phyloP scores from a whole-genome alignment of 2,329 filamentous ascomycete species.

The Hypoxylon sp. region DNA sequence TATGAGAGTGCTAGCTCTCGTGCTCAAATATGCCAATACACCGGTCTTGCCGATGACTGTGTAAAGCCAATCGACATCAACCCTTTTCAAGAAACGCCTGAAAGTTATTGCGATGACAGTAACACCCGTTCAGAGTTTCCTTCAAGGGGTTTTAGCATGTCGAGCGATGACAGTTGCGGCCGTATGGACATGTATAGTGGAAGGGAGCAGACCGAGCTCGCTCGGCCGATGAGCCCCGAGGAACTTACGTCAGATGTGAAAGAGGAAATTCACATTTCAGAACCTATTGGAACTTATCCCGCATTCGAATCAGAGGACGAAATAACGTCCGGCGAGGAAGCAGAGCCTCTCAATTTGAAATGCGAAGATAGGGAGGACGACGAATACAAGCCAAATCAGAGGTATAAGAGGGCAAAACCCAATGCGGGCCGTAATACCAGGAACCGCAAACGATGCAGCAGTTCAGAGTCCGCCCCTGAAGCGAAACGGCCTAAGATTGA shows the following conservation, averaged over 20 bases:
- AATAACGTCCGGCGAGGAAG: constrained; percentile 42
- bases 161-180: constrained; percentile 52
- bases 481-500: constrained; percentile 50
- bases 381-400: constrained; percentile 47
- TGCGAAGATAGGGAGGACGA: constrained; percentile 48
- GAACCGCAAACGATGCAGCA: constrained; percentile 48
- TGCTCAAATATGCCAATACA: constrained; percentile 52
- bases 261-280: constrained; percentile 49
- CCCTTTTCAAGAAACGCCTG: constrained; percentile 52
- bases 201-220: constrained; percentile 37
- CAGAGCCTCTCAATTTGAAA: constrained; percentile 37
- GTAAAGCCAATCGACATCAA: constrained; percentile 57
- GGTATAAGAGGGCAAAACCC: constrained; percentile 39
- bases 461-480: constrained; percentile 33
- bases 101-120: constrained; percentile 51
- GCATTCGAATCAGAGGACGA: constrained; percentile 45
- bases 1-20: constrained; percentile 49
- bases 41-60: constrained; percentile 52
- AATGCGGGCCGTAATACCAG: constrained; percentile 41
- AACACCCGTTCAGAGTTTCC: constrained; percentile 47
- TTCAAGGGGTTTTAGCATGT: constrained; percentile 53
- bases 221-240: constrained; percentile 50
- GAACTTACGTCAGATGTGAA: constrained; percentile 46
- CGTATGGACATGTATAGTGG: constrained; percentile 44
- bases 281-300: constrained; percentile 30